Evolutionary conservation across 352 stramenopile species (phyloP).

Genomic region (Pythium insidiosum): DNA sequence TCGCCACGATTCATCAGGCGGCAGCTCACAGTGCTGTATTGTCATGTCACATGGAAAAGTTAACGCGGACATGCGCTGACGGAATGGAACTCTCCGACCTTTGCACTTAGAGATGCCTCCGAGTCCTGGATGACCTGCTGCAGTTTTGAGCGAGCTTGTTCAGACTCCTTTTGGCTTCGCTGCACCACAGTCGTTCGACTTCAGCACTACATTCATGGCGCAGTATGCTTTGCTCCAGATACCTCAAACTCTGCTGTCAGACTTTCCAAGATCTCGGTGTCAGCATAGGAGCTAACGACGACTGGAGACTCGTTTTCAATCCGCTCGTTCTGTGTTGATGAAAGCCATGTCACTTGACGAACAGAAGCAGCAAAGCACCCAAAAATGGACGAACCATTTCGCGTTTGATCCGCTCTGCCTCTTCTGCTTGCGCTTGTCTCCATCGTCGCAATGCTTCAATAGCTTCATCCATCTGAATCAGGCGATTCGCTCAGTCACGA

Average conservation of each 20-base stretch:
- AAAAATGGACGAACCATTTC: conserved; percentile 31
- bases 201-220: too few species aligned
- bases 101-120: not conserved
- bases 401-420: conserved; percentile 15
- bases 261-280: too few species aligned
- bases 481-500: not conserved
- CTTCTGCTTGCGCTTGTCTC: conserved; percentile 21
- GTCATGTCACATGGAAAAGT: too few species aligned
- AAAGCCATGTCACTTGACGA: too few species aligned
- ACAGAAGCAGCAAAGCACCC: too few species aligned
- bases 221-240: too few species aligned
- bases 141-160: conserved; percentile 2
- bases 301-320: conserved; percentile 7
- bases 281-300: too few species aligned
- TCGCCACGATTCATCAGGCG: too few species aligned
- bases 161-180: not conserved
- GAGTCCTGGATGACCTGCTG: not conserved
- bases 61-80: too few species aligned
- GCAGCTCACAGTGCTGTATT: too few species aligned
- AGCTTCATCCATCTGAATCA: conserved; percentile 29
- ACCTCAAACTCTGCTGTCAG: too few species aligned
- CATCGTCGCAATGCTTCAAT: conserved; percentile 31
- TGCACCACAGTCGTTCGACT: not conserved
- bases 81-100: too few species aligned
- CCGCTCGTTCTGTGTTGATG: not conserved